These are phyloP conservation scores for Closterium sp. DNA, from an alignment of 139 green algal species.

Conservation along the genomic window DNA sequence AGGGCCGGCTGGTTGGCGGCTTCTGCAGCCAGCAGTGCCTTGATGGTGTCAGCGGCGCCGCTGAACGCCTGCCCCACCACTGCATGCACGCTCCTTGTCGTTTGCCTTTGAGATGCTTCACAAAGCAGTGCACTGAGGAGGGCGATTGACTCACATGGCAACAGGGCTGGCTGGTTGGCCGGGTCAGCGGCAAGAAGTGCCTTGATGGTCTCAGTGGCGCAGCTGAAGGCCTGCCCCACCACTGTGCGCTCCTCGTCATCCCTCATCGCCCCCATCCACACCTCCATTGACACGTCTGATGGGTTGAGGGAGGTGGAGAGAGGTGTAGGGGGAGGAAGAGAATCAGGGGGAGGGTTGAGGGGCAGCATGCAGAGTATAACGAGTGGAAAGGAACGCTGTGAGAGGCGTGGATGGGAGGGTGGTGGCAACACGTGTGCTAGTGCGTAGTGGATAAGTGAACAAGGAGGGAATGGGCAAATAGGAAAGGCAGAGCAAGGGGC, in stretches of 20 bases:
- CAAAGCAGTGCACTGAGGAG: no score
- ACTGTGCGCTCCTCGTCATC: constrained; percentile 56
- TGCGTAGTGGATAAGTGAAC: not conserved
- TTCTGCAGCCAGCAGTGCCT: no score
- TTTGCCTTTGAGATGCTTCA: no score
- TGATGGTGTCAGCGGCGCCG: no score
- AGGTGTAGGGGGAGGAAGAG: not conserved
- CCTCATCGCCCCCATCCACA: constrained; percentile 45
- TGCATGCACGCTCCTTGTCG: no score
- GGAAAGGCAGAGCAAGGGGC: not conserved
- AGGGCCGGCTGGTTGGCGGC: no score
- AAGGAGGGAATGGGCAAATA: no score
- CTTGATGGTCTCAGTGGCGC: not conserved
- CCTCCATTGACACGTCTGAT: constrained; percentile 34
- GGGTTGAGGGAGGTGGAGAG: not conserved
- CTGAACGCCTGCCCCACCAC: no score
- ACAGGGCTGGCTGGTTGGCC: not conserved
- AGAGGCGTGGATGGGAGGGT: not conserved
- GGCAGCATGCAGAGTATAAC: no score
- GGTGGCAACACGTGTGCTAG: not conserved
- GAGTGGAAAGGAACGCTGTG: not conserved
- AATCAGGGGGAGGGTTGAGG: not conserved
- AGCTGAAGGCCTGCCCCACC: constrained; percentile 45
- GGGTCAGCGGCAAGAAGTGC: not conserved
- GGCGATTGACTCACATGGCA: not conserved